Conservation (phyloP, 2,329 filamentous ascomycete species). For the Hypoxylon sp. region DNA sequence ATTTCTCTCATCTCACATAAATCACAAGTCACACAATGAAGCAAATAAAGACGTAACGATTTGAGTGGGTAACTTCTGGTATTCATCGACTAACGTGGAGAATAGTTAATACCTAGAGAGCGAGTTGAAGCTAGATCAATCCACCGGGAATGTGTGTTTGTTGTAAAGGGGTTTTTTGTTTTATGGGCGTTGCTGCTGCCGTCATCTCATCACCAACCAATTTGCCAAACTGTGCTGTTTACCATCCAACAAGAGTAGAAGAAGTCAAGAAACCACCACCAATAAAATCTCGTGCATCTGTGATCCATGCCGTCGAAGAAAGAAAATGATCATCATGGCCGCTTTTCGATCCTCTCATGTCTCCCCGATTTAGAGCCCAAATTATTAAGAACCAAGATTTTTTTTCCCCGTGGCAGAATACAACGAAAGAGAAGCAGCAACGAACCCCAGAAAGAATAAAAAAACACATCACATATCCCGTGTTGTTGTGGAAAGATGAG, state of each 20-base stretch:
- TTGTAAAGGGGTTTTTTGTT: background rate
- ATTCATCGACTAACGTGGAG: conserved; percentile 63
- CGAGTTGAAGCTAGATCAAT: conserved; percentile 66
- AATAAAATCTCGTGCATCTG: conserved; percentile 29
- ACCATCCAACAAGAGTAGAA: conserved; percentile 51
- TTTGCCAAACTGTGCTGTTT: conserved; percentile 51
- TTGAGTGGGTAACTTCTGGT: conserved; percentile 78
- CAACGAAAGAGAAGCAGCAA: conserved; percentile 48
- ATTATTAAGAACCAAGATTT: conserved; percentile 52
- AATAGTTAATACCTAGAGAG: conserved; percentile 76
- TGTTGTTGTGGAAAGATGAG: conserved; percentile 54
- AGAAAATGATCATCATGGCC: background rate
- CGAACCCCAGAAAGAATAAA: conserved; percentile 41
- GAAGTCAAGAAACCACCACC: conserved; percentile 3
- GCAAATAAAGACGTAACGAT: conserved; percentile 6
- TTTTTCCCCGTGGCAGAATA: conserved; percentile 48
- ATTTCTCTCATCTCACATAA: background rate
- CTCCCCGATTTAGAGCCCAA: conserved; percentile 44
- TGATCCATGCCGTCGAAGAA: conserved; percentile 25
- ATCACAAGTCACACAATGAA: conserved; percentile 20
- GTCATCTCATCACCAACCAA: conserved; percentile 23
- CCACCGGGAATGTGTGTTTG: conserved; percentile 46
- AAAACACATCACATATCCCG: conserved; percentile 50
- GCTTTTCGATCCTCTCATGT: conserved; percentile 40
- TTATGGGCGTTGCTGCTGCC: conserved; percentile 50